Percentiles rank a stretch among this genome's conserved stretches.
These are phyloP conservation scores for Monosporozyma servazzii DNA, from an alignment of 805 yeast genomes.

Conservation along the genomic window DNA sequence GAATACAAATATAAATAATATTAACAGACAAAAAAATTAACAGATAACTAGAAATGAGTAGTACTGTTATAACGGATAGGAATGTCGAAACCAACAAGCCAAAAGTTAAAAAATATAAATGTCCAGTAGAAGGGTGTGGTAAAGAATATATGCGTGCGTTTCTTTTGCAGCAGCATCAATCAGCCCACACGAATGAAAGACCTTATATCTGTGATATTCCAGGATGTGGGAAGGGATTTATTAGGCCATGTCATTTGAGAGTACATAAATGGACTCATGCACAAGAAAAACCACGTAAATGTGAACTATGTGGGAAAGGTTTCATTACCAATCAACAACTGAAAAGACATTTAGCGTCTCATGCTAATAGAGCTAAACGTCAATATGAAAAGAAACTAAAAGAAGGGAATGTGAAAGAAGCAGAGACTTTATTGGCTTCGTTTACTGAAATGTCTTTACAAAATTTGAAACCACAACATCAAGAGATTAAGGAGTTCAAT, in stretches of 20 bases:
- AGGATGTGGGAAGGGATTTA: constrained; percentile 55
- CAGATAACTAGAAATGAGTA: background rate
- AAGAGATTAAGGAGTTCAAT: background rate
- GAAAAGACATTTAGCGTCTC: constrained; percentile 51
- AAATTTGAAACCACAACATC: background rate
- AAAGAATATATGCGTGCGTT: constrained; percentile 52
- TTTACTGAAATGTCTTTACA: background rate
- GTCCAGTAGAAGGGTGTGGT: constrained; percentile 39
- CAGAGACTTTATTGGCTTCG: background rate
- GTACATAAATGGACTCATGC: constrained; percentile 70
- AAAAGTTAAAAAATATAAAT: constrained; percentile 34
- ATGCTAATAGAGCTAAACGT: constrained; percentile 30
- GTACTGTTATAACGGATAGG: background rate
- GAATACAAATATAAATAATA: too few species aligned
- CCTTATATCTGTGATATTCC: constrained; percentile 56
- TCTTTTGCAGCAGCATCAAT: constrained; percentile 53
- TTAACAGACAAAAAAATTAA: background rate
- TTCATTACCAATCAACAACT: constrained; percentile 52
- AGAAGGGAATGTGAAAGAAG: constrained; percentile 1
- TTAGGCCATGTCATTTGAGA: constrained; percentile 68
- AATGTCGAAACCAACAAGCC: background rate
- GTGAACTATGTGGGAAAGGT: constrained; percentile 51
- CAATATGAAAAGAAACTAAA: constrained; percentile 1
- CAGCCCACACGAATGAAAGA: constrained; percentile 71
- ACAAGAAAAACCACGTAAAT: constrained; percentile 45